These are phyloP conservation scores for Zygoascus biomembranicola DNA, from an alignment of 805 yeast species.

Conservation along the genomic window DNA sequence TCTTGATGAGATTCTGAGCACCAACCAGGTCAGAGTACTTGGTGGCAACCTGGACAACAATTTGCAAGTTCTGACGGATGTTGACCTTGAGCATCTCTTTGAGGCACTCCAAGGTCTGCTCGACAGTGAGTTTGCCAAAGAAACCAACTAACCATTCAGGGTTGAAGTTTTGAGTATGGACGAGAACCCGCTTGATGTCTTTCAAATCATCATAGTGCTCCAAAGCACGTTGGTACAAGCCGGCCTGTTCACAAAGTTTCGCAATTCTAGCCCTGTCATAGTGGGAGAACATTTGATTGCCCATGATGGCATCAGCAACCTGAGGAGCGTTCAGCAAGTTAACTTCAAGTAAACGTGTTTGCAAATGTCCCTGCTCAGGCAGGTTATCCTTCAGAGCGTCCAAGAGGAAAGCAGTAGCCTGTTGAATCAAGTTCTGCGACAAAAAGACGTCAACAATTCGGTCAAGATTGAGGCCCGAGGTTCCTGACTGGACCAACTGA, in stretches of 20 bases:
- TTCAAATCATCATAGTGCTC: constrained; percentile 92
- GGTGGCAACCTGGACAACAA: constrained; percentile 92
- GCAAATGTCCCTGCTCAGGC: constrained; percentile 92
- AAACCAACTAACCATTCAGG: constrained; percentile 89
- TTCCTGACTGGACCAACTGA: constrained; percentile 61
- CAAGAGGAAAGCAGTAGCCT: constrained; percentile 93
- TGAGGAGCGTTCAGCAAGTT: constrained; percentile 95
- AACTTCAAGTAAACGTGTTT: constrained; percentile 88
- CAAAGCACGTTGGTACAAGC: constrained; percentile 87
- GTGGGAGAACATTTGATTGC: constrained; percentile 91
- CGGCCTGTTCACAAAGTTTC: constrained; percentile 89
- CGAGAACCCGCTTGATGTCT: constrained; percentile 91
- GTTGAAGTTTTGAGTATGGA: constrained; percentile 72
- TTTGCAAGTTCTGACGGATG: constrained; percentile 81
- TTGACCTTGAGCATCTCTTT: constrained; percentile 76
- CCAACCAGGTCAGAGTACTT: constrained; percentile 93
- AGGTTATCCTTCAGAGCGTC: constrained; percentile 92
- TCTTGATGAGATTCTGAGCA: constrained; percentile 69
- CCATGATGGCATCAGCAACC: constrained; percentile 97
- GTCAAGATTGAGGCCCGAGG: constrained; percentile 64
- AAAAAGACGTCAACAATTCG: constrained; percentile 88
- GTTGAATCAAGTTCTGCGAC: constrained; percentile 89
- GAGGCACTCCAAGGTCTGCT: constrained; percentile 81
- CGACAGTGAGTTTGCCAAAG: constrained; percentile 91
- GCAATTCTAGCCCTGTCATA: constrained; percentile 94